A percentile compares a stretch with the other conserved stretches of the same genome.
Conservation (phyloP, 208 protist genomes). For the Crithidia acanthocephali region DNA sequence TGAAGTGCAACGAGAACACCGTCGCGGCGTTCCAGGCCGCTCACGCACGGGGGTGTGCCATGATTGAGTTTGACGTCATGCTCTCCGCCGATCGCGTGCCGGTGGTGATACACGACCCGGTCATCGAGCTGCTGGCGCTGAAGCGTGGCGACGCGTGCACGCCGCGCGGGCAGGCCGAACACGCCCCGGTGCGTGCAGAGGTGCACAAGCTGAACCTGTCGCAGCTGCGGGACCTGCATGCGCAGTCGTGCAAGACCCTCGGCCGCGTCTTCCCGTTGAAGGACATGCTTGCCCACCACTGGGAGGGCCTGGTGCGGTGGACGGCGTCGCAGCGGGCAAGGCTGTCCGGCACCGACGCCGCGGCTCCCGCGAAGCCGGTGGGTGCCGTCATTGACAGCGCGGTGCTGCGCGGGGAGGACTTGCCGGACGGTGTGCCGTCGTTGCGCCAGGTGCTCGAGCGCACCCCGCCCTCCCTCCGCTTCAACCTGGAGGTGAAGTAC, state of each 20-base stretch:
- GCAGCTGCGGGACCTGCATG: slow-evolving; percentile 60
- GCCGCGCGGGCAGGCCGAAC: slow-evolving; percentile 16
- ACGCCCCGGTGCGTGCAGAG: slow-evolving; percentile 52
- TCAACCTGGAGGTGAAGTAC: slow-evolving; percentile 86
- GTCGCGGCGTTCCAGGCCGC: slow-evolving; percentile 74
- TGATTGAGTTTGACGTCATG: slow-evolving; percentile 90
- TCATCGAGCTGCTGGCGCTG: slow-evolving; percentile 73
- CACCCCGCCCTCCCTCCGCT: slow-evolving; percentile 57
- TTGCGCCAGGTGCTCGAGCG: slow-evolving; percentile 64
- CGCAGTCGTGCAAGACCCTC: slow-evolving; percentile 63
- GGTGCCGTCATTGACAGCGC: slow-evolving; percentile 19
- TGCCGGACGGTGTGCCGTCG: slow-evolving; percentile 70
- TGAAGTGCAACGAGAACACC: slow-evolving; percentile 82
- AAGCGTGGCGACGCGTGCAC: slow-evolving; percentile 23
- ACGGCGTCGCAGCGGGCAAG: slow-evolving; percentile 2
- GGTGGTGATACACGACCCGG: slow-evolving; percentile 80
- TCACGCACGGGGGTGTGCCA: slow-evolving; percentile 68
- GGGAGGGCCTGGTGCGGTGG: slow-evolving; percentile 36
- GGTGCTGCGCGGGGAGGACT: slow-evolving; percentile 61
- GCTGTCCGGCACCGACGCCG: slow-evolving; percentile 26
- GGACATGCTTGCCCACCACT: slow-evolving; percentile 66
- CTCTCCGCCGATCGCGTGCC: slow-evolving; percentile 77
- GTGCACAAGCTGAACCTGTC: slow-evolving; percentile 68
- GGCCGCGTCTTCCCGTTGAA: slow-evolving; percentile 50
- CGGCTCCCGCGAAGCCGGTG: slow-evolving; percentile 16